Evolutionary conservation across 805 yeast genomes (phyloP).

Genomic region (Saturnispora saitoi): DNA sequence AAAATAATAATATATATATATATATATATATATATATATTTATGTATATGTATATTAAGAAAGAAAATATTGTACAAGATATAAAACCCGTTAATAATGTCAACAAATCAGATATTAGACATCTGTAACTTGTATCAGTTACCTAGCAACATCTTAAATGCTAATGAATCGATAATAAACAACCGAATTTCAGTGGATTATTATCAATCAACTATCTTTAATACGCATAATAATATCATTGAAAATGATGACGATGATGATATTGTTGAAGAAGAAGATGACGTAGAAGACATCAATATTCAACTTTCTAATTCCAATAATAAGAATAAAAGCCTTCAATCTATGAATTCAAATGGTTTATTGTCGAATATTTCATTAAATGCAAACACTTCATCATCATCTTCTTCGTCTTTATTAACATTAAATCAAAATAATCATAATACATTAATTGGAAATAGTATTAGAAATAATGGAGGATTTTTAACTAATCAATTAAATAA

Average conservation of each 20-base stretch:
- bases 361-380: too few species aligned
- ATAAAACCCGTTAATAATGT: too few species aligned
- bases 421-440: not conserved
- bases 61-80: too few species aligned
- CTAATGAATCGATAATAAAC: not conserved
- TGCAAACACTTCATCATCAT: too few species aligned
- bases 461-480: slow-evolving; percentile 27
- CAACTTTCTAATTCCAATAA: not conserved
- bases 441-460: slow-evolving; percentile 28
- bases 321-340: not conserved
- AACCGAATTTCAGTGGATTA: not conserved
- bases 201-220: slow-evolving; percentile 1
- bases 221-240: not conserved
- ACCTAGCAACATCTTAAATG: not conserved
- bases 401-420: too few species aligned
- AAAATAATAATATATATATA: too few species aligned
- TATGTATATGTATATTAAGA: too few species aligned
- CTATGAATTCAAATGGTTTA: not conserved
- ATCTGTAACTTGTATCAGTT: not conserved
- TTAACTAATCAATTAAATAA: slow-evolving; percentile 26
- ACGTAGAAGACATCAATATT: not conserved
- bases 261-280: not conserved
- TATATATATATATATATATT: too few species aligned
- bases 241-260: not conserved
- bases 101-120: not conserved